These are phyloP conservation scores for Aurinia saxatilis DNA, from an alignment of 345 rosid species.

Conservation along the genomic window DNA sequence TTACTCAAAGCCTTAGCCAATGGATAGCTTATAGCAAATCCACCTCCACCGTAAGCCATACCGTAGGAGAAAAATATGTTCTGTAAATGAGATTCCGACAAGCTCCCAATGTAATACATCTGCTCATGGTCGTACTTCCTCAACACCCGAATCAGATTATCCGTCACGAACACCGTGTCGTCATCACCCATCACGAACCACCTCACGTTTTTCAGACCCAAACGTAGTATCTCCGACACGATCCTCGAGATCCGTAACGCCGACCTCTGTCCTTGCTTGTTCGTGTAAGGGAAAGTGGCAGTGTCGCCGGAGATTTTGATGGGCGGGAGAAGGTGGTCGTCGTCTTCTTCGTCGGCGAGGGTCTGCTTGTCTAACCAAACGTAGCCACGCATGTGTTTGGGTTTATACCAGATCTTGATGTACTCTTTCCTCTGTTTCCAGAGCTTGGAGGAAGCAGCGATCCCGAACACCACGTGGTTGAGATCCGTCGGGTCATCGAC, in stretches of 20 bases:
- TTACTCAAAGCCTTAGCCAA: slow-evolving; percentile 73
- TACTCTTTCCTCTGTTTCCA: slow-evolving; percentile 85
- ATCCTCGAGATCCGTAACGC: slow-evolving; percentile 93
- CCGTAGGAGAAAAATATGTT: slow-evolving; percentile 90
- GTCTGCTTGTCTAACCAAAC: slow-evolving; percentile 70
- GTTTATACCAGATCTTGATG: slow-evolving; percentile 85
- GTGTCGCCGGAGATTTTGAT: slow-evolving; percentile 66
- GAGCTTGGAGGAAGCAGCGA: slow-evolving; percentile 89
- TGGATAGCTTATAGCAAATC: slow-evolving; percentile 91
- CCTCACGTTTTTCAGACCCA: slow-evolving; percentile 61
- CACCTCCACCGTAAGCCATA: slow-evolving; percentile 99
- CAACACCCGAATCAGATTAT: slow-evolving; percentile 69
- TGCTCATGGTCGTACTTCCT: slow-evolving; percentile 81
- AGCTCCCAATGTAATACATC: slow-evolving; percentile 88
- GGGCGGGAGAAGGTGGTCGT: slow-evolving; percentile 42
- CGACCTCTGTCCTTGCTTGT: slow-evolving; percentile 85
- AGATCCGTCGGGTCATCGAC: slow-evolving; percentile 34
- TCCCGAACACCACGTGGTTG: slow-evolving; percentile 75
- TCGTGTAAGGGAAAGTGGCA: slow-evolving; percentile 58
- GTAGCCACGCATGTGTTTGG: slow-evolving; percentile 69
- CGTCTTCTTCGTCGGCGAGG: background rate
- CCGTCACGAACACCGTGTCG: slow-evolving; percentile 83
- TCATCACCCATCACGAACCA: slow-evolving; percentile 99
- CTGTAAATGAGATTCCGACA: slow-evolving; percentile 90
- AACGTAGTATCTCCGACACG: slow-evolving; percentile 74